Base-by-base conservation (phyloP, 345 rosid species). In the Citrus trifoliata region DNA sequence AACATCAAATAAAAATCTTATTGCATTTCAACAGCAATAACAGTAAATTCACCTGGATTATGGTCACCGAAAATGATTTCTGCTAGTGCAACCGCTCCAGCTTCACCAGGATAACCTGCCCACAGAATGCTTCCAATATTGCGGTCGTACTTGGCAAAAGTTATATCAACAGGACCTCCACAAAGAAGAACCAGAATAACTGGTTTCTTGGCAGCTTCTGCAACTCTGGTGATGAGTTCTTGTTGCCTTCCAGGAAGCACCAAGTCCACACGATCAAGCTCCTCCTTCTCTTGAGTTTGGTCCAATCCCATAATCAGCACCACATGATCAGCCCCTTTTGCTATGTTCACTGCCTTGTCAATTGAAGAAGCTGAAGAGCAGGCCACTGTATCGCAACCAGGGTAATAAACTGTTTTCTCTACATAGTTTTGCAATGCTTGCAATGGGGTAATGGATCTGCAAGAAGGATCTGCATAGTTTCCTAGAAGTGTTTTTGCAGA, bases 91-190 rank as follows among this genome's bases (percentile, higher is more conserved):
- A 53, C 67, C 4, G 95, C 98, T 48, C 98, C 99, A 14, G 84
- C 93, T 86, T 95, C 93, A 51, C 98, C 97, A 0, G 98, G 99
- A 87, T 93, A 95, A 81, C 99, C 98, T 70, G 94, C 99, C 97
- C 99, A 95, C 62, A 95, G 61, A 69, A 95, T 92, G 80, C 93
- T 81, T 70, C 96, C 97, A 21, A 93, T 88, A 19, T 87, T 89
- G 16, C 58, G 60, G 56, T 88, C 88, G 18, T 81, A 9, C 68
- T 77, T 87, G 65, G 99, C 96, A 66, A 92, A 92, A 3, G 92
- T 84, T 35, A 95, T 24, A 76, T 95, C 99, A 1, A 93, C 85
- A 1, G 98, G 97, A 76, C 99, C 98, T n/a, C 98, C 98, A 63
- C 88, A 84, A 13, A 95, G 81, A 22, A 95, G 86, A 73, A 95